Evolutionary conservation across 257 asterid species (phyloP).

Genomic region (Solanum peruvianum): DNA sequence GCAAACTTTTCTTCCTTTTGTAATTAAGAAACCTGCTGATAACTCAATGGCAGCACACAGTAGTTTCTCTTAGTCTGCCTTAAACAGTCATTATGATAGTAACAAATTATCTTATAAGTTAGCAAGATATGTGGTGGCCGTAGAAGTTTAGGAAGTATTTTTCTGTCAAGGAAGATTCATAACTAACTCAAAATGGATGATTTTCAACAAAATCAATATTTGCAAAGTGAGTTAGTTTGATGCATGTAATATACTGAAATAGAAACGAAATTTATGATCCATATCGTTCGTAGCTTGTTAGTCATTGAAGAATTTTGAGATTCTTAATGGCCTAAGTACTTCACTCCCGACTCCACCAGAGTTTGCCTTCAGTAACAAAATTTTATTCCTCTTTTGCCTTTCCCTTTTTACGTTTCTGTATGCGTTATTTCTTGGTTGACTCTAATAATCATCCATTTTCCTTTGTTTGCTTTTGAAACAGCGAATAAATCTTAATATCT

Average conservation of each 20-base stretch:
- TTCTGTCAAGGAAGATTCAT: not conserved
- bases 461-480: slow-evolving; percentile 20
- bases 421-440: not conserved
- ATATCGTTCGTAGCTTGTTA: not conserved
- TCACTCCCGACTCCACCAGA: not conserved
- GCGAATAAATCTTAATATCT: slow-evolving; percentile 58
- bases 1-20: not conserved
- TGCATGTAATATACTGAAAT: not conserved
- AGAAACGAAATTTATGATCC: not conserved
- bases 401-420: not conserved
- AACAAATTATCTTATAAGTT: not conserved
- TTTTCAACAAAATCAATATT: not conserved
- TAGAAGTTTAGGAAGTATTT: not conserved
- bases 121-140: not conserved
- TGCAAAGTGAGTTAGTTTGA: not conserved
- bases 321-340: not conserved
- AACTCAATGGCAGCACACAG: not conserved
- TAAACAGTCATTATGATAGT: not conserved
- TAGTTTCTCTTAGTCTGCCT: not conserved
- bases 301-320: not conserved
- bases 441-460: not conserved
- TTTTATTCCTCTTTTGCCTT: not conserved
- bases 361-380: not conserved
- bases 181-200: not conserved
- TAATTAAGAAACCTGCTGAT: not conserved